Percentiles rank a stretch among this genome's conserved stretches.
These are phyloP conservation scores for Phyllosticta citribraziliensis DNA, from an alignment of 2,329 filamentous ascomycete genomes.

Conservation along the genomic window DNA sequence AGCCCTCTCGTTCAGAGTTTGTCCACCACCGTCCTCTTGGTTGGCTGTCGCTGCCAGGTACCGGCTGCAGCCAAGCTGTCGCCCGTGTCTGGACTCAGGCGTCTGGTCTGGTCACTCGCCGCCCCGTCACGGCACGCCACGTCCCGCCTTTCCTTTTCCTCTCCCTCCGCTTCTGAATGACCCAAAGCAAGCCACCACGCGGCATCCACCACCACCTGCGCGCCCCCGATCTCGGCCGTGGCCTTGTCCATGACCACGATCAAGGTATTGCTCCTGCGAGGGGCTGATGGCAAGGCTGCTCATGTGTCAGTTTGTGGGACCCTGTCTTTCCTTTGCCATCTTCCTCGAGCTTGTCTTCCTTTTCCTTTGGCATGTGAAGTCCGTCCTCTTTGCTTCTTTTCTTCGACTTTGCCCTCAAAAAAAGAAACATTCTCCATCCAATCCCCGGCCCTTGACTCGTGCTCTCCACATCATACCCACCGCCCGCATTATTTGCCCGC, in stretches of 20 bases:
- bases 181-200: neutral
- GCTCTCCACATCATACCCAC: neutral
- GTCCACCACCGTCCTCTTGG: neutral
- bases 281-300: neutral
- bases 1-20: neutral
- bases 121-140: neutral
- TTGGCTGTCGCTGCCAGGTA: neutral
- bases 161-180: neutral
- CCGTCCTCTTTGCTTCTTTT: neutral
- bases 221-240: neutral
- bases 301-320: neutral
- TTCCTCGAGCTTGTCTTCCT: neutral
- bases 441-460: neutral
- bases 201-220: neutral
- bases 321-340: neutral
- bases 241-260: neutral
- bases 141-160: neutral
- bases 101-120: neutral
- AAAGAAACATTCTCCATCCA: neutral
- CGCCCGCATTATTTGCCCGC: conserved; percentile 3
- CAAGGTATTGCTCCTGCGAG: neutral
- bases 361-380: neutral
- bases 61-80: neutral
- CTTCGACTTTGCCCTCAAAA: neutral
- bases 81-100: neutral